These are phyloP conservation scores for Trichophyton schoenleinii DNA, from an alignment of 2,329 filamentous ascomycete species.

Conservation along the genomic window DNA sequence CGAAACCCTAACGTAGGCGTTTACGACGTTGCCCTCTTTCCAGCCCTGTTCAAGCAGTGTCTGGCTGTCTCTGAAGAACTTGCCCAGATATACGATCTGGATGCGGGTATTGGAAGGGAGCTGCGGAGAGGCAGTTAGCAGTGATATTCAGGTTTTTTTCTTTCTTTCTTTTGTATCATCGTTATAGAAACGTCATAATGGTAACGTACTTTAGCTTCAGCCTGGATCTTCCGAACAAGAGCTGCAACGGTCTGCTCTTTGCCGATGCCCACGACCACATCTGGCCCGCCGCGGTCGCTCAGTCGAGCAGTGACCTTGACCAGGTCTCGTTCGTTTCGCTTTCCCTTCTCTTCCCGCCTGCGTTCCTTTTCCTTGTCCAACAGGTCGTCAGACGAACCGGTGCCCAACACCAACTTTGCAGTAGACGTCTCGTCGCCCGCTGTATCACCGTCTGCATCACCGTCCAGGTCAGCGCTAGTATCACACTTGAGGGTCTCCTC, in stretches of 20 bases:
- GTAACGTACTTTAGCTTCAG: conserved; percentile 49
- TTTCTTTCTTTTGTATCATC: no score
- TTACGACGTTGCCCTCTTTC: conserved; percentile 62
- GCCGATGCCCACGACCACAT: conserved; percentile 46
- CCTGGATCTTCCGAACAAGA: conserved; percentile 50
- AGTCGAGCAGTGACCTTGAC: conserved; percentile 50
- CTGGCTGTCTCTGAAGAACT: conserved; percentile 57
- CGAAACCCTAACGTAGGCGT: conserved; percentile 46
- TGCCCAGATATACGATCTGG: conserved; percentile 68
- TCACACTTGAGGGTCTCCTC: conserved; percentile 16
- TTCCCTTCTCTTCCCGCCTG: conserved; percentile 47
- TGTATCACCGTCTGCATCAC: conserved; percentile 12
- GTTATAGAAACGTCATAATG: not conserved
- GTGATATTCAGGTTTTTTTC: not conserved
- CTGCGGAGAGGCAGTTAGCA: conserved; percentile 27
- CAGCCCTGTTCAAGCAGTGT: conserved; percentile 60
- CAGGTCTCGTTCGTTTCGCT: conserved; percentile 44
- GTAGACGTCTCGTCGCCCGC: conserved; percentile 13
- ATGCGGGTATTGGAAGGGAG: conserved; percentile 48
- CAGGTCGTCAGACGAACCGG: conserved; percentile 29
- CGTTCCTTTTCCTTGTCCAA: conserved; percentile 29
- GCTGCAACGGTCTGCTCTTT: conserved; percentile 52
- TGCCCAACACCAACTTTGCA: conserved; percentile 25
- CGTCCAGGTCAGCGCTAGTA: conserved; percentile 11
- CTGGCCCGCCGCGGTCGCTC: conserved; percentile 52